phyloP scores from a whole-genome alignment of 768 basidiomycete genomes.

The Mycena epipterygia region DNA sequence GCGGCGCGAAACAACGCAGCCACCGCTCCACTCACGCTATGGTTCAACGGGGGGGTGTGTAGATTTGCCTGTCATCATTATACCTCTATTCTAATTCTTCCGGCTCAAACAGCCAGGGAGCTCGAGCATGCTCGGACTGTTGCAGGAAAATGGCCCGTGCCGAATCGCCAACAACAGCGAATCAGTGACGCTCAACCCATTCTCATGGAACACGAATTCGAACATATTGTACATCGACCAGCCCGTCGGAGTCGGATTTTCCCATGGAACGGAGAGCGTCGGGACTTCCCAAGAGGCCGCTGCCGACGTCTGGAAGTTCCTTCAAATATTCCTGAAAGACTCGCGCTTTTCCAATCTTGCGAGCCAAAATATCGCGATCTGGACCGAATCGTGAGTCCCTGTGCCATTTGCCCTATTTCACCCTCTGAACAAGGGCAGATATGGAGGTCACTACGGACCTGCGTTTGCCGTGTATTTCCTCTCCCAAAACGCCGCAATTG shows the following conservation, averaged over 20 bases:
- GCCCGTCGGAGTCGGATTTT: slow-evolving; percentile 76
- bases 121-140: slow-evolving; percentile 73
- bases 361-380: slow-evolving; percentile 64
- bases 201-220: slow-evolving; percentile 68
- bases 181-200: slow-evolving; percentile 56
- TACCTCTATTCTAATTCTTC: too few relatives aligned
- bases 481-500: slow-evolving; percentile 69
- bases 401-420: too few relatives aligned
- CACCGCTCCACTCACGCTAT: slow-evolving; percentile 72
- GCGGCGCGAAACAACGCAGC: slow-evolving; percentile 71
- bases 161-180: slow-evolving; percentile 68
- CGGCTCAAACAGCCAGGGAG: slow-evolving; percentile 62
- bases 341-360: slow-evolving; percentile 63
- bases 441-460: slow-evolving; percentile 82
- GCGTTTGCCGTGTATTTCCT: slow-evolving; percentile 77
- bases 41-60: slow-evolving; percentile 75
- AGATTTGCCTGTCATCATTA: not conserved
- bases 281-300: slow-evolving; percentile 69
- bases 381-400: slow-evolving; percentile 75
- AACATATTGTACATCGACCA: slow-evolving; percentile 75
- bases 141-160: slow-evolving; percentile 86
- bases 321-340: slow-evolving; percentile 74
- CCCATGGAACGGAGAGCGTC: slow-evolving; percentile 64
- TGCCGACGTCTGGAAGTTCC: slow-evolving; percentile 69
- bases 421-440: slow-evolving; percentile 54